Evolutionary conservation across 306 rosid genomes (phyloP).

Genomic region (Cucurbita moschata): DNA sequence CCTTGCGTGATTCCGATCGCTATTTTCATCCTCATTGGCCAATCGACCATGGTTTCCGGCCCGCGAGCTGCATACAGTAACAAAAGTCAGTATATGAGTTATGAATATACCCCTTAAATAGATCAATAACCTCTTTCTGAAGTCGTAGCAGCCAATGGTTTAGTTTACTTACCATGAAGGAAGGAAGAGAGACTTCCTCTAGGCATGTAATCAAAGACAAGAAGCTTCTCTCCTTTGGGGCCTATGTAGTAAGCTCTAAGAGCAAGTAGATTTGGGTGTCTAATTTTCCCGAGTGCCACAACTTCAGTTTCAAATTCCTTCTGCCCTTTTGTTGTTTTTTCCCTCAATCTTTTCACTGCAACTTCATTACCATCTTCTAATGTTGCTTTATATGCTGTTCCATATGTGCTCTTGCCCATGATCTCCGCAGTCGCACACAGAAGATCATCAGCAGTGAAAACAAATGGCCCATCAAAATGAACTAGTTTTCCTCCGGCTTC

Average conservation of each 20-base stretch:
- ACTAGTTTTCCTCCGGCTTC: slow-evolving; percentile 65
- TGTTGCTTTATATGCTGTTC: slow-evolving; percentile 83
- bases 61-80: slow-evolving; percentile 40
- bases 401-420: slow-evolving; percentile 80
- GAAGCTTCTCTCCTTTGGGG: slow-evolving; percentile 76
- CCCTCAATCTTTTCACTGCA: slow-evolving; percentile 85
- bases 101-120: background rate
- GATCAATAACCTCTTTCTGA: background rate
- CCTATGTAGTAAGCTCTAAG: slow-evolving; percentile 79
- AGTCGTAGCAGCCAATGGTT: background rate
- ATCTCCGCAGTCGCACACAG: slow-evolving; percentile 88
- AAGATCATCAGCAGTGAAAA: slow-evolving; percentile 79
- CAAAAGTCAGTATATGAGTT: background rate
- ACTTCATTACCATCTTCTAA: slow-evolving; percentile 74
- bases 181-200: slow-evolving; percentile 78
- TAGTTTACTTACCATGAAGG: slow-evolving; percentile 59
- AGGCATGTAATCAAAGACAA: slow-evolving; percentile 76
- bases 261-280: slow-evolving; percentile 61
- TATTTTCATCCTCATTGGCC: slow-evolving; percentile 83
- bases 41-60: slow-evolving; percentile 48
- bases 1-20: slow-evolving; percentile 62
- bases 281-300: slow-evolving; percentile 62
- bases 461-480: slow-evolving; percentile 86
- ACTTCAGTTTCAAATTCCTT: slow-evolving; percentile 76
- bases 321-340: slow-evolving; percentile 66